Conservation (phyloP, 805 yeast species). For the Candida orba region DNA sequence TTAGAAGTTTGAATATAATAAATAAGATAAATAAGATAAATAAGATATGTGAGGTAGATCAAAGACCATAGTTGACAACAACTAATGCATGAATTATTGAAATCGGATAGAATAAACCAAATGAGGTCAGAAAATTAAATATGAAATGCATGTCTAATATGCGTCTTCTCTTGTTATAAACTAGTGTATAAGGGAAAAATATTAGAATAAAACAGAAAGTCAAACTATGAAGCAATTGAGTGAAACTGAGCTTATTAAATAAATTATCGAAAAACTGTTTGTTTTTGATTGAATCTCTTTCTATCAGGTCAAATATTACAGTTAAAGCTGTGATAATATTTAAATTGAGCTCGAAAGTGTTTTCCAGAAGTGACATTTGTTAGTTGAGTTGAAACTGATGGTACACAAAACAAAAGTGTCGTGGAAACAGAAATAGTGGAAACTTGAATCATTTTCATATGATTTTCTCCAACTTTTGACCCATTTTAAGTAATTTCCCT, state of each 20-base stretch:
- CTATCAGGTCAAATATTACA: not conserved
- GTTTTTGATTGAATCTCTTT: not conserved
- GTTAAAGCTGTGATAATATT: not conserved
- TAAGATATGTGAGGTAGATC: not conserved
- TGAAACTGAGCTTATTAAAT: too few species aligned
- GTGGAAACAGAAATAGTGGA: too few species aligned
- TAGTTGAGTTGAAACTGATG: too few species aligned
- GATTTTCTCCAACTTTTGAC: too few species aligned
- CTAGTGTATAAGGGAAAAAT: not conserved
- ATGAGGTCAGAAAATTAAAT: not conserved
- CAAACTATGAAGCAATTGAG: too few species aligned
- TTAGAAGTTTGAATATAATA: too few species aligned
- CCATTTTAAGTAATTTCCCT: too few species aligned
- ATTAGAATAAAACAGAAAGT: too few species aligned
- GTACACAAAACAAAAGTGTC: too few species aligned
- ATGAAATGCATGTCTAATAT: not conserved
- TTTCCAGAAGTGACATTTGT: not conserved
- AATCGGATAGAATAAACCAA: not conserved
- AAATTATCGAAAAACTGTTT: too few species aligned
- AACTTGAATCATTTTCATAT: too few species aligned
- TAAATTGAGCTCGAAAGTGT: not conserved
- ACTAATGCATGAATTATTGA: not conserved
- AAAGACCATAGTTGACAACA: not conserved
- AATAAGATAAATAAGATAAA: too few species aligned
- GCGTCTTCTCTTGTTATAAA: not conserved